Evolutionary conservation across 176 grass and related monocot genomes (phyloP).

Genomic region (Oryza australiensis): DNA sequence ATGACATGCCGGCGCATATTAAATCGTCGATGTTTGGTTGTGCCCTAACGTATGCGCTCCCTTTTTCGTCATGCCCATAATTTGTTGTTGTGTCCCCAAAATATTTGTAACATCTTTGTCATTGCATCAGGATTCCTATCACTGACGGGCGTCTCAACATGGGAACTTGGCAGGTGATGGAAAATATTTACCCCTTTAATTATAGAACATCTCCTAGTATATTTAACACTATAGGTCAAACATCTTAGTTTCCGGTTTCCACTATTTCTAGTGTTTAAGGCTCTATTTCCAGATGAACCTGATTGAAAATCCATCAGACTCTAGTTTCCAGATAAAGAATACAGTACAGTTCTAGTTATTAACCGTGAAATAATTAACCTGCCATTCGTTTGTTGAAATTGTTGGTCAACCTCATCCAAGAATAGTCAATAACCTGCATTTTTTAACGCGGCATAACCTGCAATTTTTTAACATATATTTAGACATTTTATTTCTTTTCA

Average conservation of each 20-base stretch:
- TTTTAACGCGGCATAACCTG: too few relatives aligned
- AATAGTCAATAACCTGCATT: too few relatives aligned
- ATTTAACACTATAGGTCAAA: neutral
- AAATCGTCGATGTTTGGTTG: slow-evolving; percentile 99
- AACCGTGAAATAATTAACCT: neutral
- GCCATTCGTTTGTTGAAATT: neutral
- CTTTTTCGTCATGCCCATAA: neutral
- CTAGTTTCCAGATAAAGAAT: neutral
- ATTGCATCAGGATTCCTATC: slow-evolving; percentile 77
- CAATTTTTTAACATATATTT: neutral
- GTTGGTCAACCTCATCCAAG: neutral
- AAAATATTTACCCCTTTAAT: neutral
- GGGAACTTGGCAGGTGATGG: slow-evolving; percentile 88
- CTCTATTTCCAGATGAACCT: slow-evolving; percentile 9
- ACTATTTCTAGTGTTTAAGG: neutral
- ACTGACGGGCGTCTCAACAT: slow-evolving; percentile 83
- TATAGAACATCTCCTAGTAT: neutral
- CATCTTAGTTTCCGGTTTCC: neutral
- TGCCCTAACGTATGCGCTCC: slow-evolving; percentile 61
- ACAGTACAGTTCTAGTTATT: neutral
- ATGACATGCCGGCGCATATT: slow-evolving; percentile 99
- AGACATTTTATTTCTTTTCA: slow-evolving; percentile 24
- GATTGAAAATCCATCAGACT: neutral
- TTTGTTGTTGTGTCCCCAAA: slow-evolving; percentile 8
- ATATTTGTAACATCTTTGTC: slow-evolving; percentile 21